Evolutionary conservation across 805 yeast genomes (phyloP).

Genomic region (Candida jianshihensis): DNA sequence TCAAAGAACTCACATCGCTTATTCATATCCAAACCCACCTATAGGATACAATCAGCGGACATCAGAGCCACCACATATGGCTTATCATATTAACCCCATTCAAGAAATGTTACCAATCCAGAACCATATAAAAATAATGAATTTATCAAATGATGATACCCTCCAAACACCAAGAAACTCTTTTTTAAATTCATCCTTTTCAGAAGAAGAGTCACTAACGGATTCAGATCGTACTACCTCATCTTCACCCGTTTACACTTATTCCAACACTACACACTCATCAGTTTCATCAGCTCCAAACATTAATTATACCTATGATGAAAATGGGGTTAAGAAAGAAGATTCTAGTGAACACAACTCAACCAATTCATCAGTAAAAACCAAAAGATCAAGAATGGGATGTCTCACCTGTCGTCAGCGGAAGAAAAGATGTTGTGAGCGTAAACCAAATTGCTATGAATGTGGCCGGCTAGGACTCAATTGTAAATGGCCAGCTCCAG

Average conservation of each 20-base stretch:
- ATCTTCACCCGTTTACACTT: conserved; percentile 2
- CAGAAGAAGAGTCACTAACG: conserved; percentile 4
- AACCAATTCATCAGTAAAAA: conserved; percentile 6
- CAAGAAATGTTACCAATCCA: too few species aligned
- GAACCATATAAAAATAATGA: too few species aligned
- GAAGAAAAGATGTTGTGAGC: conserved; percentile 74
- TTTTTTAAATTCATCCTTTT: not conserved
- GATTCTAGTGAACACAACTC: not conserved
- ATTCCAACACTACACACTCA: not conserved
- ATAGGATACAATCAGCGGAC: too few species aligned
- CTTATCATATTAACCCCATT: too few species aligned
- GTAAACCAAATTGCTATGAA: conserved; percentile 58
- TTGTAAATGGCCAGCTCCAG: conserved; percentile 73
- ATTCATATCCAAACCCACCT: too few species aligned
- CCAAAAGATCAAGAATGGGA: conserved; percentile 56
- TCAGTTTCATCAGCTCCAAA: conserved; percentile 1
- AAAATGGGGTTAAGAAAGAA: too few species aligned
- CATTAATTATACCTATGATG: too few species aligned
- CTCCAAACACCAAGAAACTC: too few species aligned
- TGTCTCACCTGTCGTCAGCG: conserved; percentile 73
- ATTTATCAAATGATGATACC: too few species aligned
- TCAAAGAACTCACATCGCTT: too few species aligned
- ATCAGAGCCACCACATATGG: too few species aligned
- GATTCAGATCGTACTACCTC: conserved; percentile 2
- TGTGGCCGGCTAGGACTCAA: conserved; percentile 57